These are phyloP conservation scores for Sherardia arvensis DNA, from an alignment of 257 asterid species.

Conservation along the genomic window DNA sequence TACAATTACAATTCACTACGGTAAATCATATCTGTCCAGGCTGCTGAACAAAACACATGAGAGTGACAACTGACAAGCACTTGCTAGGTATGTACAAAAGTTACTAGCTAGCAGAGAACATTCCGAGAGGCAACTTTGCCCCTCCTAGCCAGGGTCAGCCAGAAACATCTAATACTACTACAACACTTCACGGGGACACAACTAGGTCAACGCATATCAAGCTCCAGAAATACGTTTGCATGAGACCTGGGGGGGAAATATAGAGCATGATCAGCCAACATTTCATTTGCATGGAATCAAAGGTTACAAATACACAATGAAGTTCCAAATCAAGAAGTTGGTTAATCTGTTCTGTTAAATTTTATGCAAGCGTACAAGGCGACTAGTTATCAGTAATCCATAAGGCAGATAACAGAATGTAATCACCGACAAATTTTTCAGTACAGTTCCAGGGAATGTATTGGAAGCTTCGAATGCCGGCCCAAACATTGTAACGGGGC, in stretches of 20 bases:
- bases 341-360: neutral
- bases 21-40: neutral
- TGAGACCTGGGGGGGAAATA: constrained; percentile 1
- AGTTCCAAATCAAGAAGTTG: neutral
- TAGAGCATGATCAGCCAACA: neutral
- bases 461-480: too few relatives aligned
- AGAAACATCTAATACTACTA: neutral
- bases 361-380: neutral
- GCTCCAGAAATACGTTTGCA: neutral
- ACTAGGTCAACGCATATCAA: neutral
- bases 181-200: neutral
- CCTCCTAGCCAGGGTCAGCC: neutral
- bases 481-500: too few relatives aligned
- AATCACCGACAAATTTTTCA: neutral
- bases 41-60: neutral
- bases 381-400: neutral
- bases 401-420: neutral
- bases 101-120: neutral
- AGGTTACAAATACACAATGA: neutral
- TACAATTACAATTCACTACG: neutral
- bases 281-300: neutral
- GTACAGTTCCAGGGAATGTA: neutral
- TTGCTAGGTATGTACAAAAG: constrained; percentile 14
- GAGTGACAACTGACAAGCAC: constrained; percentile 5
- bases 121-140: neutral